These are phyloP conservation scores for Curvularia spicifera DNA, from an alignment of 2,329 filamentous ascomycete species.

Conservation along the genomic window DNA sequence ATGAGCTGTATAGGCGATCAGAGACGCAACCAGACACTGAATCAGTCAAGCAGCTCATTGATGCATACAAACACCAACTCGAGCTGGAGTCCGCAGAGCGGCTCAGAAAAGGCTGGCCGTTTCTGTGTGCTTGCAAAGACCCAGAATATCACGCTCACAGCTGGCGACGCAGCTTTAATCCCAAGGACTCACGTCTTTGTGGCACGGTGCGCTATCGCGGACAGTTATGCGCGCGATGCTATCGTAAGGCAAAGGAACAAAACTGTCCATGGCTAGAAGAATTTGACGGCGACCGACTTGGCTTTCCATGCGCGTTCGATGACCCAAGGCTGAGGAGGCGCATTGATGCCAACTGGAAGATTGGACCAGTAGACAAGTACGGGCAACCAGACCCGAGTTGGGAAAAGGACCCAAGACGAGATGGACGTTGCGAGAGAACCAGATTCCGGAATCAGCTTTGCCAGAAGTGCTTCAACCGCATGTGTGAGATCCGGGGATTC, in stretches of 20 bases:
- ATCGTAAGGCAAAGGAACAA: slow-evolving; percentile 28
- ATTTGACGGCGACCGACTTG: slow-evolving; percentile 32
- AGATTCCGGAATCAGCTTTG: slow-evolving; percentile 29
- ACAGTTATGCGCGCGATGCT: slow-evolving; percentile 33
- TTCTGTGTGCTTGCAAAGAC: slow-evolving; percentile 34
- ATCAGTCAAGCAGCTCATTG: slow-evolving; percentile 22
- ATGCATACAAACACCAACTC: slow-evolving; percentile 29
- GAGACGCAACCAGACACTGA: slow-evolving; percentile 20
- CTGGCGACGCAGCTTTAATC: slow-evolving; percentile 33
- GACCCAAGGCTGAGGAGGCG: slow-evolving; percentile 22
- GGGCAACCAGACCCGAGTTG: slow-evolving; percentile 28
- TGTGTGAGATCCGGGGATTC: slow-evolving; percentile 35
- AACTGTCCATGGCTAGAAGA: slow-evolving; percentile 27
- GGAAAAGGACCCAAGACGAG: slow-evolving; percentile 32
- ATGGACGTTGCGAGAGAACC: slow-evolving; percentile 29
- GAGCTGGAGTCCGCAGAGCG: slow-evolving; percentile 28
- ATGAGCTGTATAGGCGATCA: slow-evolving; percentile 26
- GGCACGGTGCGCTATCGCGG: slow-evolving; percentile 30
- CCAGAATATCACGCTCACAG: slow-evolving; percentile 24
- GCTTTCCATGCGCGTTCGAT: slow-evolving; percentile 34
- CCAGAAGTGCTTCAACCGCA: slow-evolving; percentile 32
- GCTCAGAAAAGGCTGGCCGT: slow-evolving; percentile 27
- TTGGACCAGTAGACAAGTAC: slow-evolving; percentile 26
- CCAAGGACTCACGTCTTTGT: slow-evolving; percentile 27
- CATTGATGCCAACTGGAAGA: slow-evolving; percentile 28